These are phyloP conservation scores for Cercospora nicotianae DNA, from an alignment of 2,329 filamentous ascomycete genomes.

Conservation along the genomic window DNA sequence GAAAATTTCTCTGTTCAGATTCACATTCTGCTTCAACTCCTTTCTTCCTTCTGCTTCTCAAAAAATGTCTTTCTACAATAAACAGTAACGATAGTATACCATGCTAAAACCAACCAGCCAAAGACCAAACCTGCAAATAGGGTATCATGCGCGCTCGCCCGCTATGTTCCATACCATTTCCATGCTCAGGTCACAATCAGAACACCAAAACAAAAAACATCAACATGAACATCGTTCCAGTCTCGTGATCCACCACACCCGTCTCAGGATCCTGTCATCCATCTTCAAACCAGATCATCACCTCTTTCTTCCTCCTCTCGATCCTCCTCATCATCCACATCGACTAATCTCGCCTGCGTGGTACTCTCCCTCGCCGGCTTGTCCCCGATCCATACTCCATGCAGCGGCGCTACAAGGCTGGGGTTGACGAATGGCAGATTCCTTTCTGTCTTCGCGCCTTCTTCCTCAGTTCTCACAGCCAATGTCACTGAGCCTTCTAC, in stretches of 20 bases:
- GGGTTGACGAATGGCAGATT: constrained; percentile 74
- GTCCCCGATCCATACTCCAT: constrained; percentile 35
- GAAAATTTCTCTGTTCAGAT: not conserved
- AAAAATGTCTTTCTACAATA: not conserved
- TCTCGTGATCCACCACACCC: not conserved
- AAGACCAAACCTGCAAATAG: constrained; percentile 4
- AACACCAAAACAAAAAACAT: not conserved
- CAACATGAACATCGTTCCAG: not conserved
- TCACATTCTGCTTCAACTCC: not conserved
- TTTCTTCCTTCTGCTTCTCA: not conserved
- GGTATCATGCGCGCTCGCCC: constrained; percentile 10
- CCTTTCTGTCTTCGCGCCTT: constrained; percentile 51
- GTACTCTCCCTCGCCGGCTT: not conserved
- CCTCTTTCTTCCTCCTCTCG: not conserved
- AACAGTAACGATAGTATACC: not conserved
- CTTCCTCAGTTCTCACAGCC: constrained; percentile 20
- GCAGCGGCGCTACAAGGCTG: constrained; percentile 62
- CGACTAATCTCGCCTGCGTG: constrained; percentile 7
- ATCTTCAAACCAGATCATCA: not conserved
- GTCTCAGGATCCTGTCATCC: not conserved
- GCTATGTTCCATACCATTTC: constrained; percentile 3
- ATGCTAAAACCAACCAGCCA: not conserved
- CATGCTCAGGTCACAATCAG: not conserved
- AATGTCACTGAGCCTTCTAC: constrained; percentile 16
- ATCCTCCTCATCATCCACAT: constrained; percentile 9